phyloP scores from a whole-genome alignment of 2,329 filamentous ascomycete genomes.

The Colletotrichum sp. region DNA sequence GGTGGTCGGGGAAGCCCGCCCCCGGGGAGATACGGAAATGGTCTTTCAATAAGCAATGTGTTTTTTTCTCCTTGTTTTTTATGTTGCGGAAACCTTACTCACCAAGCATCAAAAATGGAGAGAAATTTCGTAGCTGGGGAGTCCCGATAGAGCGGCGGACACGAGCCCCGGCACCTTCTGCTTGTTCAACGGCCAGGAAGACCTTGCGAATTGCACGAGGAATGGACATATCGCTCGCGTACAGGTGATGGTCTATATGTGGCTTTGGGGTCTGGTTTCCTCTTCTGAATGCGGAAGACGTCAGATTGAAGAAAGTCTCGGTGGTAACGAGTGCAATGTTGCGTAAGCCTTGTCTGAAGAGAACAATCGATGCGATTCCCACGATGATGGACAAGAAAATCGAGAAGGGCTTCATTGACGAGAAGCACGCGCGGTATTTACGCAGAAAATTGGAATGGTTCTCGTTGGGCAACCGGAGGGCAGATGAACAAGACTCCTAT shows the following conservation, averaged over 20 bases:
- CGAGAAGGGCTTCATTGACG: conserved; percentile 33
- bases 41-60: conserved; percentile 78
- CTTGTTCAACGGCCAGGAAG: conserved; percentile 83
- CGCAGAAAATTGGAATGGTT: neutral
- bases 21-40: conserved; percentile 83
- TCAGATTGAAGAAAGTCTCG: conserved; percentile 19
- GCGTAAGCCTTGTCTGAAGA: conserved; percentile 28
- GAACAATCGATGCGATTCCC: conserved; percentile 30
- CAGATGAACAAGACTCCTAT: neutral
- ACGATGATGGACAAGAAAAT: conserved; percentile 33
- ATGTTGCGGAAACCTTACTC: conserved; percentile 67
- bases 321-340: conserved; percentile 21
- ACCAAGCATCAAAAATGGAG: conserved; percentile 95
- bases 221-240: conserved; percentile 63
- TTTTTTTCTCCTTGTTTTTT: conserved; percentile 34
- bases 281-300: neutral
- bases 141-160: conserved; percentile 91
- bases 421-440: neutral
- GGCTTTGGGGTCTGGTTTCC: neutral
- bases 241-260: conserved; percentile 25
- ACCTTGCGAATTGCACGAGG: conserved; percentile 81
- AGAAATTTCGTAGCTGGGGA: conserved; percentile 81
- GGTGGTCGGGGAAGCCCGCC: conserved; percentile 89
- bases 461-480: neutral
- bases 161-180: conserved; percentile 85